Evolutionary conservation across 2,329 filamentous ascomycete species (phyloP), one percentile per base, ranked within the genome.

Genomic region (Hyphodiscus sp.): DNA sequence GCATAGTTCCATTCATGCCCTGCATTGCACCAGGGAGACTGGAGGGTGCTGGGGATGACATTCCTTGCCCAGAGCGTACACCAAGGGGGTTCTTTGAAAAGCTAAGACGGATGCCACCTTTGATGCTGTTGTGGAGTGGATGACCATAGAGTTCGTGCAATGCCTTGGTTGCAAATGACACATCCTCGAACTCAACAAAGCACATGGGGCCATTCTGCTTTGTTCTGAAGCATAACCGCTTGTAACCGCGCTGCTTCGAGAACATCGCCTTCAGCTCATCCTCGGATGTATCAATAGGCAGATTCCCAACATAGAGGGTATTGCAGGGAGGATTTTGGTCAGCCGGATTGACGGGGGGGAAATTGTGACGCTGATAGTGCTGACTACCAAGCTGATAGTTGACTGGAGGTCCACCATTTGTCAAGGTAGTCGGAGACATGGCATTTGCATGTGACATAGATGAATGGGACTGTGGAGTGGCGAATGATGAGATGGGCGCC

Each of bases 271-370:
- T 97, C 52, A 99, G 80, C 69, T 97, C 94, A 67, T 97, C 92
- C 66, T 99, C 94, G 0, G 89, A 92, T 0, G 91, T 95, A 67
- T 96, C 89, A 53, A 91, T 82, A 0, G 92, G 94, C 44, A 99
- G 75, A 65, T 99, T 97, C n/a, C 94, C 92, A 19, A 99, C 92
- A 66, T 99, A 97, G 7, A 99, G 78, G 0, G 94, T 99, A 68
- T 99, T 97, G 78, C 94, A 97, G 0, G 94, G 94, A 1, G 92
- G 92, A 63, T 97, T 96, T 70, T 96, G 89, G 66, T 99, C 92
- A 13, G 92, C 91, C 0, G 91, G 92, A 62, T 97, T 97, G 56
- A 89, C 88, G 0, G 91, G 87, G 15, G 92, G 92, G 58, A 90
- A 88, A 56, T 85, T 86, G 58, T 83, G 82, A 64, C 76, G 79